Base-by-base conservation (phyloP, 2,329 filamentous ascomycete species). In the Nigrograna mackinnonii region DNA sequence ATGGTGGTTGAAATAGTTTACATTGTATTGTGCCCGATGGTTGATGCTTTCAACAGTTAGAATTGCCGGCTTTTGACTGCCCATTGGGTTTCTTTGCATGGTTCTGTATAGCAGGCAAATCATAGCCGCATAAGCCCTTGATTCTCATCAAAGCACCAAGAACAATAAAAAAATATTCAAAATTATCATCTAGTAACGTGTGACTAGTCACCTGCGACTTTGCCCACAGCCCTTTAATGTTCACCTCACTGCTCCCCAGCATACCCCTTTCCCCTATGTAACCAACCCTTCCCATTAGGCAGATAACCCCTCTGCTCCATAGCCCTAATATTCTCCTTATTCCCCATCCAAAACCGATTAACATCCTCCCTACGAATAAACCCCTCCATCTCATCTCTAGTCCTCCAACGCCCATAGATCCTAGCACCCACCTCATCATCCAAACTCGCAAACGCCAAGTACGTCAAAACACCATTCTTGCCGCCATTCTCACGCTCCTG, bases 211-310 rank as follows among this genome's bases (percentile, higher is more conserved):
- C n/a, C n/a, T n/a, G n/a, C n/a, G n/a, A n/a, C n/a, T n/a, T n/a
- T n/a, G n/a, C n/a, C n/a, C n/a, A n/a, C n/a, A n/a, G n/a, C n/a
- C n/a, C n/a, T n/a, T n/a, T n/a, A n/a, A n/a, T n/a, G n/a, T n/a
- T 33, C 16, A 12, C 34, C 20, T 17, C 19, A 13, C 34, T 22
- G 7, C 34, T 36, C 20, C 34, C 34, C 34, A 36, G 34, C 34
- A 36, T 13, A 36, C 21, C 33, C 39, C 11, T 22, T 20, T 12
- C 43, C 39, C 31, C 50, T 39, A 52, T 67, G 57, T 41, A 66
- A 51, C 62, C 58, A 67, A 1, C 61, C 64, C 43, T 63, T 66
- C 28, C 55, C 56, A 47, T 67, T 67, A 32, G 54, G 56, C 30
- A 63, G 42, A 52, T 62, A 67, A 4, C 49, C 45, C 36, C 62